A percentile compares a stretch with the other conserved stretches of the same genome.
Evolutionary conservation across 495 filamentous ascomycete genomes (phyloP).

Genomic region (Hypoxylon lenormandii): DNA sequence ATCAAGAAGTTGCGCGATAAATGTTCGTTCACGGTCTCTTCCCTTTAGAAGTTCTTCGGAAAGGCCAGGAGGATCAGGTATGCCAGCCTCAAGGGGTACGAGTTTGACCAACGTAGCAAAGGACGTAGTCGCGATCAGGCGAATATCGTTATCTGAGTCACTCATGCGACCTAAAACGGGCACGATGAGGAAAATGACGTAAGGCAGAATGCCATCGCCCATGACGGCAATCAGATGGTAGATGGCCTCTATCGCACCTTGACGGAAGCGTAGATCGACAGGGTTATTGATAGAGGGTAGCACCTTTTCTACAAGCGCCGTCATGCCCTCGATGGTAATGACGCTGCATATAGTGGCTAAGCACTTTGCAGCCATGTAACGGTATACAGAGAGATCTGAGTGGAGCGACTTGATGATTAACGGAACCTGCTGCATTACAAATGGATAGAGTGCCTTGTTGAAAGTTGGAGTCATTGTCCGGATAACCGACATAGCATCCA

Average conservation of each 20-base stretch:
- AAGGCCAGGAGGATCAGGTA: constrained; percentile 93
- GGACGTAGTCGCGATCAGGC: constrained; percentile 93
- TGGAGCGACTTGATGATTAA: constrained; percentile 85
- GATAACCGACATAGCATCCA: constrained; percentile 92
- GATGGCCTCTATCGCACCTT: constrained; percentile 92
- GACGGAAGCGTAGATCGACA: constrained; percentile 83
- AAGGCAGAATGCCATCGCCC: constrained; percentile 94
- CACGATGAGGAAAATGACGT: constrained; percentile 99
- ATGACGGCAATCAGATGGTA: constrained; percentile 98
- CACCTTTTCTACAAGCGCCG: constrained; percentile 91
- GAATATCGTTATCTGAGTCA: constrained; percentile 94
- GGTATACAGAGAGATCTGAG: constrained; percentile 86
- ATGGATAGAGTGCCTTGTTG: constrained; percentile 75
- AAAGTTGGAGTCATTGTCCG: constrained; percentile 89
- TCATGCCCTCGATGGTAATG: constrained; percentile 93
- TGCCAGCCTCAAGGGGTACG: constrained; percentile 97
- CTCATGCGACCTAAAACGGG: constrained; percentile 99
- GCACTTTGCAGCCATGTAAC: constrained; percentile 97
- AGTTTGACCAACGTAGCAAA: constrained; percentile 97
- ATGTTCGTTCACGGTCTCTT: constrained; percentile 90
- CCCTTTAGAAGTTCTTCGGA: constrained; percentile 88
- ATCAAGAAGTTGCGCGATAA: constrained; percentile 96
- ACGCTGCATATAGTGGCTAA: constrained; percentile 97
- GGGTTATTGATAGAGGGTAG: constrained; percentile 89
- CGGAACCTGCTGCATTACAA: constrained; percentile 85